Evolutionary conservation across 441 rosid species (phyloP).

Genomic region (Jatropha podagrica): DNA sequence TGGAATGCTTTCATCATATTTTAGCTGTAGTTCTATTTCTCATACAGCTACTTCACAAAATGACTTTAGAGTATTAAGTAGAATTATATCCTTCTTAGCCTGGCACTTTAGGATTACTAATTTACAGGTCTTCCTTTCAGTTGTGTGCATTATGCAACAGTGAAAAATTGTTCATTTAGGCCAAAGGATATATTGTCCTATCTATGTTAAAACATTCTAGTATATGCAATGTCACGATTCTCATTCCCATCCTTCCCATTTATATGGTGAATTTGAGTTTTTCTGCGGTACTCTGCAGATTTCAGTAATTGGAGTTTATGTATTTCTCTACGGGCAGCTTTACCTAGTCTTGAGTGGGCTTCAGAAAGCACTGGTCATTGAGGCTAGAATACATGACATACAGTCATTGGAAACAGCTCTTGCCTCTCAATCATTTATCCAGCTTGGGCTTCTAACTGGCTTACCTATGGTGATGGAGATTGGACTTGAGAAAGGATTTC

Average conservation of each 20-base stretch:
- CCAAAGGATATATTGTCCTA: neutral
- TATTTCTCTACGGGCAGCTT: conserved; percentile 94
- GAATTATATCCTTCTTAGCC: neutral
- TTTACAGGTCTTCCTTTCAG: neutral
- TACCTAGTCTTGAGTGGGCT: conserved; percentile 97
- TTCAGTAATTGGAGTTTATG: conserved; percentile 80
- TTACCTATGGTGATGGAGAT: conserved; percentile 99
- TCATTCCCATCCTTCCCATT: neutral
- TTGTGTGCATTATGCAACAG: neutral
- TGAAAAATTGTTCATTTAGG: neutral
- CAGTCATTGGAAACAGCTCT: conserved; percentile 94
- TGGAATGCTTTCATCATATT: too few species aligned
- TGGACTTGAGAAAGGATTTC: conserved; percentile 95
- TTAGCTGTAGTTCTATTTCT: too few species aligned
- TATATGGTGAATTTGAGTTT: conserved; percentile 8
- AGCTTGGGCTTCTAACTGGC: conserved; percentile 96
- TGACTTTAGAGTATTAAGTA: too few species aligned
- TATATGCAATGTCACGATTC: neutral
- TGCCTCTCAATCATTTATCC: conserved; percentile 96
- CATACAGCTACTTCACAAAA: too few species aligned
- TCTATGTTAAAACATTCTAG: neutral
- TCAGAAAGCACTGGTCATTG: conserved; percentile 67
- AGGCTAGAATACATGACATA: conserved; percentile 83
- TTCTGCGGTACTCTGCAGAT: conserved; percentile 46
- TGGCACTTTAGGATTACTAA: neutral